Evolutionary conservation across 371 early-diverging fungal genomes (phyloP).

Genomic region (Syncephalis fuscata): DNA sequence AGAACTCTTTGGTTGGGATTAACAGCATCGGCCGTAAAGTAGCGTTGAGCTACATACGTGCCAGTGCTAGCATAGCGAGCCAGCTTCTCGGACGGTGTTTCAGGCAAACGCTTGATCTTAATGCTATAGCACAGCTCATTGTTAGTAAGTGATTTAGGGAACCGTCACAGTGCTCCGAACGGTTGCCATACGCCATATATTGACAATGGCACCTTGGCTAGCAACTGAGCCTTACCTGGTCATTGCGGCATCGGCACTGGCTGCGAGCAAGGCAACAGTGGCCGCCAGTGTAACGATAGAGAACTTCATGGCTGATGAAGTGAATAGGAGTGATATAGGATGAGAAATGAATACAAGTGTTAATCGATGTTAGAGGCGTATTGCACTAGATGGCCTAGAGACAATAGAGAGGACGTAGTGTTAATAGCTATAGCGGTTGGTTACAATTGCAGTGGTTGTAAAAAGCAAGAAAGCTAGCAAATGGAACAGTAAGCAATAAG

Average conservation of each 20-base stretch:
- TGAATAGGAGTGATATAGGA: not conserved
- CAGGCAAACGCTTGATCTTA: conserved; percentile 48
- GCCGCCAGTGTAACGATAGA: not conserved
- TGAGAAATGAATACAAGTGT: too few species aligned
- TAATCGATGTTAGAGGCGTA: too few species aligned
- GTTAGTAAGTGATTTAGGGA: too few species aligned
- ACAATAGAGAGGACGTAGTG: too few species aligned
- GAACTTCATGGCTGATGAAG: not conserved
- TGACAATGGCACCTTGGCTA: not conserved
- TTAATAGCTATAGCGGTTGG: too few species aligned
- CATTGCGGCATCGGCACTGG: not conserved
- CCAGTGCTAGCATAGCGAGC: conserved; percentile 42
- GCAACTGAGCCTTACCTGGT: too few species aligned
- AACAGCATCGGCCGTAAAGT: conserved; percentile 33
- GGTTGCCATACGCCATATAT: not conserved
- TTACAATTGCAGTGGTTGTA: too few species aligned
- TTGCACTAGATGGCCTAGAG: too few species aligned
- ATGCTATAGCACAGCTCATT: too few species aligned
- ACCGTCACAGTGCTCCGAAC: too few species aligned
- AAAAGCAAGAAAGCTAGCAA: too few species aligned
- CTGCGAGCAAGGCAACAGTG: not conserved
- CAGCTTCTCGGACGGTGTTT: conserved; percentile 39
- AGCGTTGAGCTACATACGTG: conserved; percentile 52
- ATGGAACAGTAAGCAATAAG: too few species aligned
- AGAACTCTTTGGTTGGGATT: conserved; percentile 21